Conservation (phyloP, 495 filamentous ascomycete species). For the Aspergillus panamensis region DNA sequence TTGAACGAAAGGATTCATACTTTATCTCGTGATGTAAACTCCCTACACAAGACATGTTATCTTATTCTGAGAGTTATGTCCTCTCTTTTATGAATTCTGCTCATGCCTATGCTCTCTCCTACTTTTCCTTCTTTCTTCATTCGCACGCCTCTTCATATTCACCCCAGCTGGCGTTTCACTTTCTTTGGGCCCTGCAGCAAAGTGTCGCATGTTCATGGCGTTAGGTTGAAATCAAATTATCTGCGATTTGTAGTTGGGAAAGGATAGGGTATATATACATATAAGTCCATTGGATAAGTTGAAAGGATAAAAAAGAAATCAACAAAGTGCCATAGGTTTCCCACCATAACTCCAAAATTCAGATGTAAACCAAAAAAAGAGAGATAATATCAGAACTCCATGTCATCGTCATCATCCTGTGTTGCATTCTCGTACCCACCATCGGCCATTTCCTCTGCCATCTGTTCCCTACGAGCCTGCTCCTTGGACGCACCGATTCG, state of each 20-base stretch:
- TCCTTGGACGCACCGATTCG: slow-evolving; percentile 48
- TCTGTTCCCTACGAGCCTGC: slow-evolving; percentile 45
- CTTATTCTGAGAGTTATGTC: background rate
- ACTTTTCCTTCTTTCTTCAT: background rate
- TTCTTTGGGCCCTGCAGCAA: slow-evolving; percentile 26
- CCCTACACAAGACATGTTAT: background rate
- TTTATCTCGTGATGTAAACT: background rate
- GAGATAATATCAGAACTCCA: slow-evolving; percentile 40
- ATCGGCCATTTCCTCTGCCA: slow-evolving; percentile 43
- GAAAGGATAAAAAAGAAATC: slow-evolving; percentile 3
- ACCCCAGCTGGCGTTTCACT: background rate
- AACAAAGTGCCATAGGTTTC: background rate
- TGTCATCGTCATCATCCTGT: slow-evolving; percentile 46
- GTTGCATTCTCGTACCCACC: slow-evolving; percentile 38
- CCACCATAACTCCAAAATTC: slow-evolving; percentile 25
- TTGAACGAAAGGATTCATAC: background rate
- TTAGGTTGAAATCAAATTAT: slow-evolving; percentile 37
- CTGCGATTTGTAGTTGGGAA: slow-evolving; percentile 22
- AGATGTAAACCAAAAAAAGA: slow-evolving; percentile 19
- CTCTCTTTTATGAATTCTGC: background rate
- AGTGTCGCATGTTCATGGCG: slow-evolving; percentile 41
- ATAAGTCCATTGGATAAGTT: slow-evolving; percentile 23
- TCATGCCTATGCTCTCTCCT: background rate
- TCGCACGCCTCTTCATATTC: background rate
- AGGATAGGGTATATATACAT: slow-evolving; percentile 41